Conservation (phyloP, 345 rosid genomes). For the Bruguiera gymnorhiza region DNA sequence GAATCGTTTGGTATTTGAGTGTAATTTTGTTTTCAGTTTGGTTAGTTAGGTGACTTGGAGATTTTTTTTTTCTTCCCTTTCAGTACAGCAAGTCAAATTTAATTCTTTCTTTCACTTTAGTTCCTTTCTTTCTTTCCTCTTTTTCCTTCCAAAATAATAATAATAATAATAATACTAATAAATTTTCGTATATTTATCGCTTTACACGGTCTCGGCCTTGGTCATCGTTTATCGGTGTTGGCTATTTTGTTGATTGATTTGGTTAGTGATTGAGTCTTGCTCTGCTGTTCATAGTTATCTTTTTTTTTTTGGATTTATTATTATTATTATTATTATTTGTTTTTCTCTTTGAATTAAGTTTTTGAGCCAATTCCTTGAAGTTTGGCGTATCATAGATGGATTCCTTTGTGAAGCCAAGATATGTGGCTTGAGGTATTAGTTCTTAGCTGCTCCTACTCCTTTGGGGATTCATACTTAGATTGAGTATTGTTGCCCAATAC, state of each 20-base stretch:
- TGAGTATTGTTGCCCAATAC: not conserved
- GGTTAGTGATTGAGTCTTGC: not conserved
- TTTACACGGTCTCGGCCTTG: not conserved
- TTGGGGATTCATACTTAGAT: constrained; percentile 5
- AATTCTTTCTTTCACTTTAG: too few species aligned
- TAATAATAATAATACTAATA: too few species aligned
- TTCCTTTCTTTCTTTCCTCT: too few species aligned
- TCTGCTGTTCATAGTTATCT: not conserved
- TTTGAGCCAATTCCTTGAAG: not conserved
- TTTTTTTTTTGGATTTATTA: not conserved
- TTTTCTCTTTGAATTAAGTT: not conserved
- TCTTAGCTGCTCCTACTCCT: not conserved
- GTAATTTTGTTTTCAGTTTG: constrained; percentile 20
- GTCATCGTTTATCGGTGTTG: not conserved
- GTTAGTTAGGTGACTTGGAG: constrained; percentile 15
- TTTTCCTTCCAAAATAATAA: too few species aligned
- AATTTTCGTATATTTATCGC: not conserved
- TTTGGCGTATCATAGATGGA: not conserved
- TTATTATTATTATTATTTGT: not conserved
- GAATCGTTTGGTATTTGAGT: constrained; percentile 3
- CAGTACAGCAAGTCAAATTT: too few species aligned
- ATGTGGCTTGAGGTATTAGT: not conserved
- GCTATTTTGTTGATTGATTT: not conserved
- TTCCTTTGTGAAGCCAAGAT: not conserved
- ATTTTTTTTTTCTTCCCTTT: not conserved